Percentiles rank a stretch among this genome's conserved stretches.
These are phyloP conservation scores for Amanita rimosa DNA, from an alignment of 768 basidiomycete species.

Conservation along the genomic window DNA sequence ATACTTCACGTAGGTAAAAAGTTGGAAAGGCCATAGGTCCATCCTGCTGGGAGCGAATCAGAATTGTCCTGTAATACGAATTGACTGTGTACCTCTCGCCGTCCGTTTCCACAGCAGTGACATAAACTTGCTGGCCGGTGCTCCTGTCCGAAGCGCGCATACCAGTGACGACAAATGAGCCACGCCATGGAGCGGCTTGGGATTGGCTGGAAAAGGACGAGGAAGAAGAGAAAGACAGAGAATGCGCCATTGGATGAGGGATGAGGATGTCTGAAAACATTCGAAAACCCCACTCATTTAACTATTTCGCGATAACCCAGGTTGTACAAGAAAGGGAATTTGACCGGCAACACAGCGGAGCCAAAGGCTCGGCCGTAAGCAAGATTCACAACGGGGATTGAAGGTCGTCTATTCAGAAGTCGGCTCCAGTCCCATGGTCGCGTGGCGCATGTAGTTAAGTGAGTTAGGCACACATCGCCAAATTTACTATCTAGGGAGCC, in stretches of 20 bases:
- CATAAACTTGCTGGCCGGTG: conserved; percentile 39
- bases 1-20: conserved; percentile 31
- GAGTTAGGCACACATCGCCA: conserved; percentile 20
- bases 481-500: conserved; percentile 11
- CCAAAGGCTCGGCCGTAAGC: conserved; percentile 4
- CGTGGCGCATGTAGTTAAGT: conserved; percentile 20
- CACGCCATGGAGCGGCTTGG: conserved; percentile 44
- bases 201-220: conserved; percentile 41
- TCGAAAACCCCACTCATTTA: conserved; percentile 24
- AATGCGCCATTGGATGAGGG: conserved; percentile 41
- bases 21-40: conserved; percentile 44
- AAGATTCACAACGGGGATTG: conserved; percentile 1
- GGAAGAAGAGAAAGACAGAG: conserved; percentile 48
- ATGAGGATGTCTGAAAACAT: conserved; percentile 18
- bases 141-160: conserved; percentile 34
- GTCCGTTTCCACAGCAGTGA: conserved; percentile 60
- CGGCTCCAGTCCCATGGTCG: conserved; percentile 20
- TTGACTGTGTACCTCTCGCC: conserved; percentile 49
- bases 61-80: conserved; percentile 9
- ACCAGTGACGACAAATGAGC: conserved; percentile 39
- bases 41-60: conserved; percentile 29
- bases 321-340: conserved; percentile 7
- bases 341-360: conserved; percentile 4
- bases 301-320: conserved; percentile 18
- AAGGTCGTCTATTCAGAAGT: conserved; percentile 8